phyloP scores from a whole-genome alignment of 116 monocot species.

The Thalassia testudinum region DNA sequence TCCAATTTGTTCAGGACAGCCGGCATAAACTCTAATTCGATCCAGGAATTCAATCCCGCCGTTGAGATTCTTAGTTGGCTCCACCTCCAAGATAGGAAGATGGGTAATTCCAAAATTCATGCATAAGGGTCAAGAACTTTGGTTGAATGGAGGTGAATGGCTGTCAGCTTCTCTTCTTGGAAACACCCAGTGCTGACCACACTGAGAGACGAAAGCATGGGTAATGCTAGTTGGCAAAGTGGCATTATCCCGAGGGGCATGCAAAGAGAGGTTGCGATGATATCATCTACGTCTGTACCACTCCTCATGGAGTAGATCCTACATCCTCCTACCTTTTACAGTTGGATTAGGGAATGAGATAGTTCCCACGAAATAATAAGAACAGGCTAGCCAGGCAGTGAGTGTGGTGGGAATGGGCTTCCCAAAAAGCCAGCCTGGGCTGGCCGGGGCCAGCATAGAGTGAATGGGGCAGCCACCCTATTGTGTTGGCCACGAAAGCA shows the following conservation, averaged over 20 bases:
- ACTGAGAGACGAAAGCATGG: slow-evolving; percentile 6
- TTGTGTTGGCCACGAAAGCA: slow-evolving; percentile 1
- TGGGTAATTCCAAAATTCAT: background rate
- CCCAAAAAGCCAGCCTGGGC: slow-evolving; percentile 10
- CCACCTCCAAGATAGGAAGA: background rate
- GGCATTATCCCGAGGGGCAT: slow-evolving; percentile 13
- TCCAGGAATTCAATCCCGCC: background rate
- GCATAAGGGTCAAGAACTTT: slow-evolving; percentile 1
- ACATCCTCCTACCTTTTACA: slow-evolving; percentile 10
- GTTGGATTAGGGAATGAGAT: slow-evolving; percentile 10
- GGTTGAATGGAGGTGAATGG: slow-evolving; percentile 3
- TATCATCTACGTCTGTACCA: slow-evolving; percentile 2
- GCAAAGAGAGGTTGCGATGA: slow-evolving; percentile 10
- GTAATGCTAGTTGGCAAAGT: slow-evolving; percentile 9
- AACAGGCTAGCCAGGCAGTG: slow-evolving; percentile 12
- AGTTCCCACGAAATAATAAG: slow-evolving; percentile 11
- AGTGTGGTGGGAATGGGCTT: slow-evolving; percentile 11
- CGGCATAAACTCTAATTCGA: slow-evolving; percentile 1
- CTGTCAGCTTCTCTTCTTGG: slow-evolving; percentile 7
- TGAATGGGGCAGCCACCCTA: background rate
- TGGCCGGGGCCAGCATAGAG: slow-evolving; percentile 2
- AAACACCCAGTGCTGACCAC: slow-evolving; percentile 7
- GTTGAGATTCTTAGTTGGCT: background rate
- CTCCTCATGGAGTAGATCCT: slow-evolving; percentile 11
- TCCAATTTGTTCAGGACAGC: background rate